Conservation (phyloP, 768 basidiomycete genomes). For the Cystobasidiopsis lactophilus region DNA sequence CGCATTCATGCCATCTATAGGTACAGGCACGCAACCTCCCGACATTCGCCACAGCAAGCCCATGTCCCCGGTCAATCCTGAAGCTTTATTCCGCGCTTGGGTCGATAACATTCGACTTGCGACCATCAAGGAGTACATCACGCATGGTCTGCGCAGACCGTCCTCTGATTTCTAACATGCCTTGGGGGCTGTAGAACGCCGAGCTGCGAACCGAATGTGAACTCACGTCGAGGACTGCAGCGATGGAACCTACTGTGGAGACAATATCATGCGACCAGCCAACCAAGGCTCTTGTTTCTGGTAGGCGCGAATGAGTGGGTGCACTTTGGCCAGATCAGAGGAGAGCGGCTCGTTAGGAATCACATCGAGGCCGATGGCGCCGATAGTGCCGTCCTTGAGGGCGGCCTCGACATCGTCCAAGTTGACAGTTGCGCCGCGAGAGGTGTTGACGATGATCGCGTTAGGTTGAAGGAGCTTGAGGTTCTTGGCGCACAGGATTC, state of each 20-base stretch:
- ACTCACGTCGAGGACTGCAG: neutral
- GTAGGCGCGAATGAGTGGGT: conserved; percentile 15
- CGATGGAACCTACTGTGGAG: neutral
- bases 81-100: too few species aligned
- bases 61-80: too few species aligned
- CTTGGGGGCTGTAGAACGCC: conserved; percentile 12
- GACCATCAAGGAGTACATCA: conserved; percentile 8
- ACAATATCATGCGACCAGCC: conserved; percentile 1
- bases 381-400: conserved; percentile 10
- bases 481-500: conserved; percentile 9
- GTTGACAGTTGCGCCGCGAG: conserved; percentile 13
- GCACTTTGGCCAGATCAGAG: conserved; percentile 2
- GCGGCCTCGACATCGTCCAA: conserved; percentile 11
- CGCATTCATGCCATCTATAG: too few species aligned
- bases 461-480: conserved; percentile 7
- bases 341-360: conserved; percentile 15
- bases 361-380: conserved; percentile 16
- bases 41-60: too few species aligned
- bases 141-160: conserved; percentile 11
- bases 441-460: conserved; percentile 14
- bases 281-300: conserved; percentile 14
- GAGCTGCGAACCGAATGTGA: conserved; percentile 13
- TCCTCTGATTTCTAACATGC: conserved; percentile 13
- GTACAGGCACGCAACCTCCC: too few species aligned
- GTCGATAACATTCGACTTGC: neutral